phyloP scores from a whole-genome alignment of 495 filamentous ascomycete species.

The Niebla homalea region DNA sequence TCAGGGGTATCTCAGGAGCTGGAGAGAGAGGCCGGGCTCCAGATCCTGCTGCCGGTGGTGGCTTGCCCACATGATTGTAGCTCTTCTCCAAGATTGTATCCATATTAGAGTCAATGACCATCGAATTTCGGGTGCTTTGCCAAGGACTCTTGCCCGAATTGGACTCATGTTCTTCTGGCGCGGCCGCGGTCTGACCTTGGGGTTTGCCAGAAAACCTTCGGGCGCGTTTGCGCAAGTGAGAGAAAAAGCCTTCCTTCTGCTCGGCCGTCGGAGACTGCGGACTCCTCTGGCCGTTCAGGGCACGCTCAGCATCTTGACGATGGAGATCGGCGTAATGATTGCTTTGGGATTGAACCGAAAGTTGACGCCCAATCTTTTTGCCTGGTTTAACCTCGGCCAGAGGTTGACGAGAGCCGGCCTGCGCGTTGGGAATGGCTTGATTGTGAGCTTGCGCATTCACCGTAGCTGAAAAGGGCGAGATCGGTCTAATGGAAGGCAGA shows the following conservation, averaged over 20 bases:
- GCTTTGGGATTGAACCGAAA: conserved; percentile 87
- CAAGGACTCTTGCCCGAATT: conserved; percentile 85
- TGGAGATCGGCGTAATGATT: conserved; percentile 83
- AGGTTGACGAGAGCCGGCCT: conserved; percentile 7
- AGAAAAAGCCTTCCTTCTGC: conserved; percentile 92
- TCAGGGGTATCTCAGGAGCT: conserved; percentile 38
- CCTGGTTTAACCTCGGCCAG: conserved; percentile 50
- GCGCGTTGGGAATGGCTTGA: conserved; percentile 8
- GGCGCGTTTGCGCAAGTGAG: conserved; percentile 87
- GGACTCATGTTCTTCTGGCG: conserved; percentile 74
- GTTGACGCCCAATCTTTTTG: conserved; percentile 91
- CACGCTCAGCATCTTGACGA: conserved; percentile 80
- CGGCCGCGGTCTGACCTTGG: conserved; percentile 59
- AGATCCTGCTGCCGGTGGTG: conserved; percentile 57
- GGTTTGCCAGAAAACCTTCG: conserved; percentile 84
- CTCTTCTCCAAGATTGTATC: conserved; percentile 44
- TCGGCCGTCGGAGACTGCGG: conserved; percentile 49
- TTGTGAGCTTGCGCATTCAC: conserved; percentile 77
- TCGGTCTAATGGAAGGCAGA: conserved; percentile 85
- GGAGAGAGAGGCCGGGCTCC: conserved; percentile 41
- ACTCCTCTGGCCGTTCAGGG: conserved; percentile 68
- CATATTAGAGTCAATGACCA: conserved; percentile 56
- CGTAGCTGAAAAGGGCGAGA: conserved; percentile 82
- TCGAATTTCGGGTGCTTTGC: conserved; percentile 69
- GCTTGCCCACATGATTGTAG: conserved; percentile 63